These are phyloP conservation scores for Gnomoniopsis smithogilvyi DNA, from an alignment of 2,329 filamentous ascomycete species.

Conservation along the genomic window DNA sequence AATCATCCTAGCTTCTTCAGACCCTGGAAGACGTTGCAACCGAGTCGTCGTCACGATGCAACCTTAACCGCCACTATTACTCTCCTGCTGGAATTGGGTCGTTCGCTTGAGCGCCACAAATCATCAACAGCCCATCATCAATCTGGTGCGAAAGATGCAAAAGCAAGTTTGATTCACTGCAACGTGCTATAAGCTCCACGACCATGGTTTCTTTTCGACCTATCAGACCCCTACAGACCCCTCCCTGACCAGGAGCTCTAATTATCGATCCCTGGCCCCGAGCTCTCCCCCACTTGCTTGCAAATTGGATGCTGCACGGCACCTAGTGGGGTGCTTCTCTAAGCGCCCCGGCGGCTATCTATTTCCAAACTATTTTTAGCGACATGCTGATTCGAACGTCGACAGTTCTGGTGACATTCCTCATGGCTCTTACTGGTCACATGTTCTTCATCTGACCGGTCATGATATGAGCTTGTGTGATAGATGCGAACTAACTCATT, in stretches of 20 bases:
- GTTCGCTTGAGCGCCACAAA: neutral
- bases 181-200: neutral
- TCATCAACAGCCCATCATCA: neutral
- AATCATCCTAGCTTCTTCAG: neutral
- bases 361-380: neutral
- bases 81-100: neutral
- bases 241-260: neutral
- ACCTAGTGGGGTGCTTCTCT: slow-evolving; percentile 4
- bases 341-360: slow-evolving; percentile 15
- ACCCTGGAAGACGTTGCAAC: neutral
- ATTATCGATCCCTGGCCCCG: slow-evolving; percentile 2
- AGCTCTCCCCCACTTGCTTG: neutral
- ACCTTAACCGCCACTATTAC: neutral
- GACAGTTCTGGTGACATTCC: neutral
- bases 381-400: neutral
- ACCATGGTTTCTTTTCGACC: neutral
- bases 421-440: neutral
- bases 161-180: neutral
- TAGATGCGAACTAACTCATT: neutral
- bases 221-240: slow-evolving; percentile 7
- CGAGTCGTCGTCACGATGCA: slow-evolving; percentile 5
- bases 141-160: neutral
- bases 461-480: neutral
- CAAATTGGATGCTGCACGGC: neutral
- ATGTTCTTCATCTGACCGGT: neutral